Conservation (phyloP, 2,329 filamentous ascomycete genomes). For the Aspergillus awamori region DNA sequence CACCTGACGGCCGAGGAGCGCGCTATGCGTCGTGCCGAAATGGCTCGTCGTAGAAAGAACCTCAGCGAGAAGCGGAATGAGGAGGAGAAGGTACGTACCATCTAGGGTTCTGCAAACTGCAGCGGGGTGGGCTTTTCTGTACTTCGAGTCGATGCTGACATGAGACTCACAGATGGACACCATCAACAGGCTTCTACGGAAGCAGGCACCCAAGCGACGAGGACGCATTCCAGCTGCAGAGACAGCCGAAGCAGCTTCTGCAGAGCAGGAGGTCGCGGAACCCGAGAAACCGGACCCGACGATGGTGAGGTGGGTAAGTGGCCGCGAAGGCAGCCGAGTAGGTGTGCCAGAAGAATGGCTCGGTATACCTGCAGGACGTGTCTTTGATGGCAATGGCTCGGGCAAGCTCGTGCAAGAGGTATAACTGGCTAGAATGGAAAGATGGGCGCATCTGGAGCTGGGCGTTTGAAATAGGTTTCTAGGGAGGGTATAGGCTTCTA, state of each 20-base stretch:
- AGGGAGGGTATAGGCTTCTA: slow-evolving; percentile 18
- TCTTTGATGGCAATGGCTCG: slow-evolving; percentile 40
- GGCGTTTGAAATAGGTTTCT: slow-evolving; percentile 26
- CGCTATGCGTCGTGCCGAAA: slow-evolving; percentile 72
- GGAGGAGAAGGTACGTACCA: slow-evolving; percentile 69
- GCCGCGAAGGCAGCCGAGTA: slow-evolving; percentile 44
- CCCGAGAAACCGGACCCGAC: slow-evolving; percentile 46
- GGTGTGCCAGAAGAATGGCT: slow-evolving; percentile 53
- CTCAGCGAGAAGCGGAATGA: slow-evolving; percentile 76
- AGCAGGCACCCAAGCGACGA: slow-evolving; percentile 64
- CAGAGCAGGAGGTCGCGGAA: slow-evolving; percentile 42
- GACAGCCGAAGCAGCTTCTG: slow-evolving; percentile 46
- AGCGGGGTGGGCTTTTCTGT: neutral
- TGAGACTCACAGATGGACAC: slow-evolving; percentile 60
- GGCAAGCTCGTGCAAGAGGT: slow-evolving; percentile 45
- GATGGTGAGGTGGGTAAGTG: slow-evolving; percentile 51
- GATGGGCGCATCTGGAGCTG: slow-evolving; percentile 19
- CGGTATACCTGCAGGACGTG: slow-evolving; percentile 44
- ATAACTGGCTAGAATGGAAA: slow-evolving; percentile 19
- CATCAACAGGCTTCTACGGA: slow-evolving; percentile 68
- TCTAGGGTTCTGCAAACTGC: neutral
- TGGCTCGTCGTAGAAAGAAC: slow-evolving; percentile 73
- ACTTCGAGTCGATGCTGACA: slow-evolving; percentile 19
- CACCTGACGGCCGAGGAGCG: slow-evolving; percentile 73
- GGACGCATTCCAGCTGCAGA: slow-evolving; percentile 53